Base-by-base conservation (phyloP, 176 grass and related monocot species). In the Cenchrus purpureus region DNA sequence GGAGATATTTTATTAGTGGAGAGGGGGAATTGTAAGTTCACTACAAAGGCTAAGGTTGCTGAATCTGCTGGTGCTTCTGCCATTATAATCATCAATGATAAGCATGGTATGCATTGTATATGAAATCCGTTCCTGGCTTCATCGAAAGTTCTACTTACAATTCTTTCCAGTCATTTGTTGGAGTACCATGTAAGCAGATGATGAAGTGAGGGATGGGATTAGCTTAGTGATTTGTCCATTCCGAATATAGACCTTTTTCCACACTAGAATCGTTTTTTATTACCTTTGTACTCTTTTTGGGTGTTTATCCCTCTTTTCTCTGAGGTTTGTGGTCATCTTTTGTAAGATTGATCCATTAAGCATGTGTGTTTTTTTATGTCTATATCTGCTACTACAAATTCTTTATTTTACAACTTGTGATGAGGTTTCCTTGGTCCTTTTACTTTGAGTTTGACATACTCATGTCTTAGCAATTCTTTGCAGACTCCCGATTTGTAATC, bases 61-160 rank as follows among this genome's bases (percentile, higher is more conserved):
- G 88, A 96, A 89, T 82, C 88, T 65, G 90, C 97, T 84, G 93
- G 97, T 86, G 97, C 97, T 86, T 99, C 93, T 83, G 91, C 93
- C 45, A 99, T 99, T 76, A 82, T 99, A 85, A 94, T 99, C 80
- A 85, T 99, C 66, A 99, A 99, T 78, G 79, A 92, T 60, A 76
- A 37, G 48, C 94, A 94, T 58, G 97, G 93, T 99, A 88, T 81
- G 62, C 4, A 32, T 65, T 15, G 6, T 80, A 71, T 81, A 52
- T 50, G 61, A 64, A 48, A 51, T 73, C 70, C 34, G 5, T 62
- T 20, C 63, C 55, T 83, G 43, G 8, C 19, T 73, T 68, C 28
- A n/a, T 57, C 66, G 57, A 79, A 73, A 66, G 31, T 65, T 65
- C 7, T 31, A 17, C 57, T 37, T 14, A 14, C 17, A 72, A 46